Percentiles rank a stretch among this genome's conserved stretches.
These are phyloP conservation scores for Globisporangium barbulae DNA, from an alignment of 352 stramenopile species.

Conservation along the genomic window DNA sequence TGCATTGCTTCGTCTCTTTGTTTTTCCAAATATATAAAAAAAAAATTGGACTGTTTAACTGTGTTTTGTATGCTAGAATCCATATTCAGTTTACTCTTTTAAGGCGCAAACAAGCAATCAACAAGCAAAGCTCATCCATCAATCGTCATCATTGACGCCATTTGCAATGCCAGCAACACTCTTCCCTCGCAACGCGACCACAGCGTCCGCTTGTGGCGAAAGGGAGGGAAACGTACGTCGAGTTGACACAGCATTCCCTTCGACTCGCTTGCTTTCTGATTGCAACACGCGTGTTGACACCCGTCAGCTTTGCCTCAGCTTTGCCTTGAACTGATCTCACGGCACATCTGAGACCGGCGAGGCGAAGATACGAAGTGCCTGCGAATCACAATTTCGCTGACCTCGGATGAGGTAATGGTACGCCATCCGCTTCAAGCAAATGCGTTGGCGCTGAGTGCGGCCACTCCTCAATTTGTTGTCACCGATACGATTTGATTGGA, in stretches of 20 bases:
- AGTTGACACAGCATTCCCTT: background rate
- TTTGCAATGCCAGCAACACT: too few relatives aligned
- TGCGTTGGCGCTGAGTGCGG: background rate
- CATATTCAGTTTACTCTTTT: background rate
- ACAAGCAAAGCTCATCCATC: background rate
- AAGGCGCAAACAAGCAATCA: background rate
- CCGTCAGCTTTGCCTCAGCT: background rate
- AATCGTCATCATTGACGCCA: background rate
- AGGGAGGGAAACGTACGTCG: background rate
- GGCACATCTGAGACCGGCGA: too few relatives aligned
- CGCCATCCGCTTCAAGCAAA: background rate
- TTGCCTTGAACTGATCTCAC: too few relatives aligned
- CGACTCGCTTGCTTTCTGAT: background rate
- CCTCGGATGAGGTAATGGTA: too few relatives aligned
- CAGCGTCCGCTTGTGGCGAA: background rate
- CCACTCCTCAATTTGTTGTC: background rate
- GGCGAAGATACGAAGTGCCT: background rate
- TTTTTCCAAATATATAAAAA: background rate
- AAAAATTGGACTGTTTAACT: background rate
- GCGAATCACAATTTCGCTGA: background rate
- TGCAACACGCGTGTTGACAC: background rate
- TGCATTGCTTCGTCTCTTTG: background rate
- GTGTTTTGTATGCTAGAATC: background rate
- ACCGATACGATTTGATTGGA: background rate
- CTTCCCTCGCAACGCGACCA: slow-evolving; percentile 6